These are phyloP conservation scores for Bolboschoenoplectus hybrid DNA, from an alignment of 202 grass and related monocot species.

Conservation along the genomic window DNA sequence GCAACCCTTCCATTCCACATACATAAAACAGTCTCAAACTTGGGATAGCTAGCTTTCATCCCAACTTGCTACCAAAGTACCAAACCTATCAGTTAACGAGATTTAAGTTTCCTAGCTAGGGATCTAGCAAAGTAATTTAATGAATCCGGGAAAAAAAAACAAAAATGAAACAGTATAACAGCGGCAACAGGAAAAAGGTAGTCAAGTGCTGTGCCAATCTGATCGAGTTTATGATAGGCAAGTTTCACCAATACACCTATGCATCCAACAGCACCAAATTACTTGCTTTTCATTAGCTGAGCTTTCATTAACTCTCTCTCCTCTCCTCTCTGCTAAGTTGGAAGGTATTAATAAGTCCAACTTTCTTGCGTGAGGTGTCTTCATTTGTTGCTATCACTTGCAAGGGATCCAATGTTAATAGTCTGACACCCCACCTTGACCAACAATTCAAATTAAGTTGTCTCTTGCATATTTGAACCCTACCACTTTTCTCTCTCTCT, in stretches of 20 bases:
- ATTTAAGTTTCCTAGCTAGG: neutral
- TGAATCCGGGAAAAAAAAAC: neutral
- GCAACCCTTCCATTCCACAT: neutral
- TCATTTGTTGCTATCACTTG: slow-evolving; percentile 26
- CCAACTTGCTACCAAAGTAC: neutral
- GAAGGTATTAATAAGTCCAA: neutral
- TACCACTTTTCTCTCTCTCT: neutral
- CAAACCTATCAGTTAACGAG: neutral
- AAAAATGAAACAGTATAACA: neutral
- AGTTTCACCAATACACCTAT: slow-evolving; percentile 30
- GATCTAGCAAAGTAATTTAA: neutral
- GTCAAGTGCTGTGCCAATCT: neutral
- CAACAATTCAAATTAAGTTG: neutral
- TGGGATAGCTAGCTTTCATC: neutral
- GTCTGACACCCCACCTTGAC: slow-evolving; percentile 32
- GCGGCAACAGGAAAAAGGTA: neutral
- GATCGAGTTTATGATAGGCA: neutral
- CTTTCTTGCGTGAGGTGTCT: neutral
- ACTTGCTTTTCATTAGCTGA: slow-evolving; percentile 26
- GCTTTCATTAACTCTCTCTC: slow-evolving; percentile 9
- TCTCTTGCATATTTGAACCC: neutral
- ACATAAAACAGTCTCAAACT: neutral
- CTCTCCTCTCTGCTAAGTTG: neutral
- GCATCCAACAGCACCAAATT: slow-evolving; percentile 11
- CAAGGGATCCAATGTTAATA: slow-evolving; percentile 43